Percentiles rank a stretch among this genome's conserved stretches.
Evolutionary conservation across 139 green algal genomes (phyloP).

Genomic region (Klebsormidium nitens): DNA sequence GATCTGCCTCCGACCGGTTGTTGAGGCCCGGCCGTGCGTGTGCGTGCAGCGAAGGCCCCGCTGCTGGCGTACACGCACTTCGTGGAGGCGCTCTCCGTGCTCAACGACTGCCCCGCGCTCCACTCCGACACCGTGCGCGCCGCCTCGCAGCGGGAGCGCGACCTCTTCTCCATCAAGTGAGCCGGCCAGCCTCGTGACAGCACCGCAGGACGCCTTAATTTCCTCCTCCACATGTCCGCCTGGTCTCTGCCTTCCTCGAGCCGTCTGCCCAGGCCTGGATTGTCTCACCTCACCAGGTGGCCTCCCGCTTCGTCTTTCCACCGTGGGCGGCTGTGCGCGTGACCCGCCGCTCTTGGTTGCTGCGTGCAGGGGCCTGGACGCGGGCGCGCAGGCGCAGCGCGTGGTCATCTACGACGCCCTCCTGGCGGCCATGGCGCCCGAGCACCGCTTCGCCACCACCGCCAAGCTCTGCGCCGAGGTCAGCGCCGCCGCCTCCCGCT

Average conservation of each 20-base stretch:
- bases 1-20: no score
- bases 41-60: constrained; percentile 55
- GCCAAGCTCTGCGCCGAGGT: constrained; percentile 59
- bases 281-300: background rate
- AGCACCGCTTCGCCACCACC: constrained; percentile 71
- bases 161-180: constrained; percentile 11
- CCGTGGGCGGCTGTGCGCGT: no score
- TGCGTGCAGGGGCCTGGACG: background rate
- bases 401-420: constrained; percentile 42
- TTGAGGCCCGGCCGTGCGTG: no score
- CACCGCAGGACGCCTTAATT: background rate
- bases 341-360: no score
- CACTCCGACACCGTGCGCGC: background rate
- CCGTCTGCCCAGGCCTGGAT: no score
- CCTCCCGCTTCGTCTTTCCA: background rate
- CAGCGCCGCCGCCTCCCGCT: no score
- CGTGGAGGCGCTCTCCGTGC: constrained; percentile 75
- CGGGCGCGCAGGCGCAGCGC: background rate
- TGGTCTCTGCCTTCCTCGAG: no score
- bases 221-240: no score
- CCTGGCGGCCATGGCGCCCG: constrained; percentile 66
- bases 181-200: background rate
- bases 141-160: background rate
- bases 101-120: constrained; percentile 62
- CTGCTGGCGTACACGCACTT: constrained; percentile 90